Conservation (phyloP, 2,329 filamentous ascomycete species). For the Aphanoascus verrucosus region DNA sequence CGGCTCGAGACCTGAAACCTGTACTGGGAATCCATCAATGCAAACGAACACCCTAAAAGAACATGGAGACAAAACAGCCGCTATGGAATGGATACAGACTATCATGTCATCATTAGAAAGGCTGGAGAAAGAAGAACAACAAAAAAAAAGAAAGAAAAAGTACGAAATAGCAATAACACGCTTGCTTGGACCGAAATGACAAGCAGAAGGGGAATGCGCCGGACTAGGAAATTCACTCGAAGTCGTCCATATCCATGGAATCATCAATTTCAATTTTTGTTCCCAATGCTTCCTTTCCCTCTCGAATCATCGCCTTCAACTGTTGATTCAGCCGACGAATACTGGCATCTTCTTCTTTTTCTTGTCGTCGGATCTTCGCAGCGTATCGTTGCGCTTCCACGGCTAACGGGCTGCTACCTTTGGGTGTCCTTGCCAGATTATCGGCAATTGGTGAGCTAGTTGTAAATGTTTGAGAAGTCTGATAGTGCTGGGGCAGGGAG, state of each 20-base stretch:
- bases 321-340: slow-evolving; percentile 70
- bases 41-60: neutral
- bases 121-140: neutral
- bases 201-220: neutral
- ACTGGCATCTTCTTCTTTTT: slow-evolving; percentile 66
- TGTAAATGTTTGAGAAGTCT: slow-evolving; percentile 3
- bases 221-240: neutral
- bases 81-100: neutral
- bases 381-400: slow-evolving; percentile 63
- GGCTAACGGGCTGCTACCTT: slow-evolving; percentile 23
- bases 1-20: no score
- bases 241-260: slow-evolving; percentile 29
- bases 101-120: neutral
- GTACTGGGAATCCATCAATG: no score
- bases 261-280: slow-evolving; percentile 55
- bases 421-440: slow-evolving; percentile 21
- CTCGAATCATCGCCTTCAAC: slow-evolving; percentile 74
- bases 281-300: slow-evolving; percentile 77
- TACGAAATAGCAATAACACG: slow-evolving; percentile 1
- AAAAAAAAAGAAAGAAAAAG: neutral
- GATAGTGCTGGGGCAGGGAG: slow-evolving; percentile 1
- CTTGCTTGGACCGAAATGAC: neutral
- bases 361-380: slow-evolving; percentile 59
- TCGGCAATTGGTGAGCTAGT: slow-evolving; percentile 21
- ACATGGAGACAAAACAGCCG: neutral